Conservation (phyloP, 805 yeast genomes). For the Alloascoidea africana region DNA sequence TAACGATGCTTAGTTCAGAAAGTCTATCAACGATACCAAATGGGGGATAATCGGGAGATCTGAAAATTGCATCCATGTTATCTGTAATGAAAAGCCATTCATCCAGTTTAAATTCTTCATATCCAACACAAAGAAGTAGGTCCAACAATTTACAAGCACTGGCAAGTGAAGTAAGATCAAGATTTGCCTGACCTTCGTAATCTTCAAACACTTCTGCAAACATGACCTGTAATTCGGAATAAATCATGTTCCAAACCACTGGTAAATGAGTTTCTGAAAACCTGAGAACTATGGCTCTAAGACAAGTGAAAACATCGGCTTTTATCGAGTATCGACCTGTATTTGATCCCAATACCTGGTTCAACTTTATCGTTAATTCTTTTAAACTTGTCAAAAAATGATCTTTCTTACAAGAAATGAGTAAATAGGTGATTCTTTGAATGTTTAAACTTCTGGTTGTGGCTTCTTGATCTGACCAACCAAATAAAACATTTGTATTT, state of each 20-base stretch:
- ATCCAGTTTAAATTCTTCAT: conserved; percentile 60
- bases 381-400: conserved; percentile 31
- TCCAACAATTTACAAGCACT: conserved; percentile 67
- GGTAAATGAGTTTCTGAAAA: conserved; percentile 49
- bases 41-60: conserved; percentile 15
- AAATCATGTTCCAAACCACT: conserved; percentile 55
- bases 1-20: conserved; percentile 21
- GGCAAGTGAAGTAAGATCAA: conserved; percentile 11
- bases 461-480: conserved; percentile 60
- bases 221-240: conserved; percentile 40
- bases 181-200: conserved; percentile 10
- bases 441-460: conserved; percentile 35
- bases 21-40: conserved; percentile 34
- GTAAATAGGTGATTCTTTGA: conserved; percentile 46
- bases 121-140: conserved; percentile 45
- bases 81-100: conserved; percentile 83
- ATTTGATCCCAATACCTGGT: not conserved
- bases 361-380: conserved; percentile 11
- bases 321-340: not conserved
- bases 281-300: conserved; percentile 51
- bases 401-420: conserved; percentile 49
- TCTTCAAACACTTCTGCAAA: conserved; percentile 24
- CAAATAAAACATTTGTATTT: conserved; percentile 45
- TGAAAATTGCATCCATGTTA: conserved; percentile 40
- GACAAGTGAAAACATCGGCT: conserved; percentile 34